Conservation (phyloP, 2,329 filamentous ascomycete species). For the Pestalotiopsis fici region DNA sequence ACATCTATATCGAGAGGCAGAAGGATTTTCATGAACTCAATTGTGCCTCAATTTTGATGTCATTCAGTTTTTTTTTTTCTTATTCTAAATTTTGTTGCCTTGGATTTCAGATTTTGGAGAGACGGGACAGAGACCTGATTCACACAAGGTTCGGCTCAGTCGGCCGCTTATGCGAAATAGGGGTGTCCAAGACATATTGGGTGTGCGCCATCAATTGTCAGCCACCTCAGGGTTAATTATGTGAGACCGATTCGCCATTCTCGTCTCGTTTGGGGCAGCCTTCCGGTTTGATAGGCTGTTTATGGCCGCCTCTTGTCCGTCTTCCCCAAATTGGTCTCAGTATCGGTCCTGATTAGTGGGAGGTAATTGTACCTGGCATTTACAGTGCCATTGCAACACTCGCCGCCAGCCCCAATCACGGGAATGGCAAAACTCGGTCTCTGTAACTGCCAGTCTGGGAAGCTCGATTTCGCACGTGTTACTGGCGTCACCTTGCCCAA, state of each 20-base stretch:
- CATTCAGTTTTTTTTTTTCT: background rate
- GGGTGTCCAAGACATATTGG: background rate
- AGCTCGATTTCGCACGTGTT: conserved; percentile 6
- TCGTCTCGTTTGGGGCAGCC: background rate
- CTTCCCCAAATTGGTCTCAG: background rate
- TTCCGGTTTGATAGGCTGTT: background rate
- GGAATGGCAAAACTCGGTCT: background rate
- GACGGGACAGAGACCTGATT: background rate
- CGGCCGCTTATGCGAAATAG: background rate
- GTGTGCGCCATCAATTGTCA: background rate
- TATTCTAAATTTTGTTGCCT: background rate
- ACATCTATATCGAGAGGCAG: background rate
- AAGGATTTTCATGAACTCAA: background rate
- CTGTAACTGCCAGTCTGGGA: conserved; percentile 7
- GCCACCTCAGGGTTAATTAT: background rate
- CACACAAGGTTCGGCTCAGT: background rate
- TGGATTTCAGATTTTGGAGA: background rate
- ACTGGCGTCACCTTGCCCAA: background rate
- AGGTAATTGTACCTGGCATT: background rate
- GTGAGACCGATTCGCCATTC: background rate
- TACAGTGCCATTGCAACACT: background rate
- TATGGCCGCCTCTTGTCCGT: background rate
- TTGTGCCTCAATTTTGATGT: too few relatives aligned
- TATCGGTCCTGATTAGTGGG: background rate
- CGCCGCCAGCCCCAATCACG: background rate